phyloP scores from a whole-genome alignment of 106 monocot genomes.

The Iris macrosiphon region DNA sequence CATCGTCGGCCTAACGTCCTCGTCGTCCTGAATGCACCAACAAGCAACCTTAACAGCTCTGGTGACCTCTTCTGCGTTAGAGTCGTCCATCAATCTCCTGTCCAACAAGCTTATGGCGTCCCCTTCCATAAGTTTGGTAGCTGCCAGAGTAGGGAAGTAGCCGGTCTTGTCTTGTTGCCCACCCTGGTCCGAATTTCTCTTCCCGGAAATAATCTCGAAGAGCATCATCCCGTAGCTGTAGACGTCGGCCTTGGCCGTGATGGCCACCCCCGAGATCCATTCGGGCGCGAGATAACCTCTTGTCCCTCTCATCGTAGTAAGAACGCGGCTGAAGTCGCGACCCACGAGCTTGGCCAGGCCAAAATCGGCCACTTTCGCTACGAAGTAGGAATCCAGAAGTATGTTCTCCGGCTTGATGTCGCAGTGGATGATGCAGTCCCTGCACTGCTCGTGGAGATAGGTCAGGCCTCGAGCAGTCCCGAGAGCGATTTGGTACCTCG shows the following conservation, averaged over 20 bases:
- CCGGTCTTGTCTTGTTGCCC: background rate
- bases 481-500: slow-evolving; percentile 24
- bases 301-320: slow-evolving; percentile 38
- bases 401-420: slow-evolving; percentile 45
- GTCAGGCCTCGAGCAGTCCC: slow-evolving; percentile 25
- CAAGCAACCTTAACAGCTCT: slow-evolving; percentile 16
- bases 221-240: slow-evolving; percentile 43
- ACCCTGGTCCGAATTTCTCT: slow-evolving; percentile 3
- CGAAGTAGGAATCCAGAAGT: slow-evolving; percentile 19
- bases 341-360: slow-evolving; percentile 36
- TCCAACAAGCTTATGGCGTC: slow-evolving; percentile 22
- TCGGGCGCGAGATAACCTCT: slow-evolving; percentile 35
- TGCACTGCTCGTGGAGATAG: slow-evolving; percentile 40
- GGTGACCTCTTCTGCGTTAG: slow-evolving; percentile 8
- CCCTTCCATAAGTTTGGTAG: slow-evolving; percentile 10
- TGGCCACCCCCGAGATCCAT: slow-evolving; percentile 30
- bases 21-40: slow-evolving; percentile 16
- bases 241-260: slow-evolving; percentile 33
- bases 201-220: slow-evolving; percentile 29
- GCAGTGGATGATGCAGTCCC: slow-evolving; percentile 36
- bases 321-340: slow-evolving; percentile 27
- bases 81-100: slow-evolving; percentile 7
- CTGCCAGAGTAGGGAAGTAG: slow-evolving; percentile 19
- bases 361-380: slow-evolving; percentile 37
- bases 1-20: slow-evolving; percentile 10